Evolutionary conservation across 352 stramenopile species (phyloP), one percentile per base, ranked within the genome.

Genomic region (Globisporangium irregulare): DNA sequence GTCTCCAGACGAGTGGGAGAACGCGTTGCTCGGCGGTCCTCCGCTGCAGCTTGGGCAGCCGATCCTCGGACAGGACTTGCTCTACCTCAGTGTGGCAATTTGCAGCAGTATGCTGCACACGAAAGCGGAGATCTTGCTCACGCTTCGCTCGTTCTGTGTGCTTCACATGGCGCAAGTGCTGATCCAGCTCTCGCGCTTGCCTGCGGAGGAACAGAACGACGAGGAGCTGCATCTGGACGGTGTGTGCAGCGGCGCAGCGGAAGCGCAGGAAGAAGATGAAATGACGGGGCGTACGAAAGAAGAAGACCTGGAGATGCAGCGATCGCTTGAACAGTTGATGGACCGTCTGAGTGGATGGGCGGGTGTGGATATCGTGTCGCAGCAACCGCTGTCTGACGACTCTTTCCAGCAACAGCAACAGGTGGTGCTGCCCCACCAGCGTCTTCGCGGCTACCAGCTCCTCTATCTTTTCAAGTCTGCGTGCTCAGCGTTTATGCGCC

Each of bases 91-190:
- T 29, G 82, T 93, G 9, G 82, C 85, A 20, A 76, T 94, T 36
- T 94, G 86, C 71, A 90, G 85, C 63, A 92, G 80, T 61, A 89
- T 93, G 79, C 41, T 95, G 54, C 79, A 76, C 27, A 86, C 84
- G 1, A 93, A 94, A 63, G 78, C 87, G 0, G 84, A 95, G 25
- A 92, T 95, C 46, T 60, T 95, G 58, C 75, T 88, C 24, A 93
- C 87, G 1, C 86, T 95, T 29, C 85, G 86, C 18, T 89, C 80
- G 14, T 79, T 95, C 29, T 92, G 84, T 36, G 76, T 92, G 50
- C 72, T 95, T 4, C 75, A 92, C 70, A 92, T 94, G 82, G 81
- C 75, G 1, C 87, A 95, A 74, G 82, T 90, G 41, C 74, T 94
- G 15, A 67, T 94, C 0, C 87, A 94, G 62, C 72, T 91, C 7